Evolutionary conservation across 2,329 filamentous ascomycete genomes (phyloP), one percentile per base, ranked within the genome.

Genomic region (Cytospora leucostoma): DNA sequence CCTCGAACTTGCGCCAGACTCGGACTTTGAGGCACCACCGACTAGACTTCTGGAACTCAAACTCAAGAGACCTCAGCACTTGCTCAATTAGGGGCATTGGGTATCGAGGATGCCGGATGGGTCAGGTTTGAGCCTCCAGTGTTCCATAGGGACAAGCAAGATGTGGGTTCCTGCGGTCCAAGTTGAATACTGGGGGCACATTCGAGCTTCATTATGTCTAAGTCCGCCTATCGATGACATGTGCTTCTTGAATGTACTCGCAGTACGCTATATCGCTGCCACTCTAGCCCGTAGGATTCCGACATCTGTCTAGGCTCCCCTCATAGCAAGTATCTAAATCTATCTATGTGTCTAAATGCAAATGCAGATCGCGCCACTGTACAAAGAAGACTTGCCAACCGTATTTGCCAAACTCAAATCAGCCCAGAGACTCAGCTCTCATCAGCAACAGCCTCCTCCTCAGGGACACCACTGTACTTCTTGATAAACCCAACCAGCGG

Each of bases 401-500:
- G 2, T 21, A 7, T 12, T 21, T 47, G 15, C 12, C n/a, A 21
- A 10, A 21, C 11, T 47, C 3, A 8, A 12, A 1, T 7, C 21
- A 4, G 44, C 8, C 65, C 19, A 12, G 32, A 32, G n/a, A 47
- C 38, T 61, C 51, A 61, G 33, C 33, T 55, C 38, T 38, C 44
- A 7, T 17, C 38, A 27, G 69, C 58, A 57, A 60, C 57, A 12
- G 61, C 63, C 32, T 67, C 27, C 27, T 27, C 27, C 27, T 27
- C 27, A 27, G 27, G 27, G 27, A 27, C 27, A 4, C 27, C 68
- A 10, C 64, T 52, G 17, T 62, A 69, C 65, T 71, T 70, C 67
- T 67, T 70, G 27, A 76, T 64, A 56, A 76, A 77, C 5, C 69
- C 72, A 1, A 71, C 87, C 67, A 96, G 76, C 37, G 89, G 89